phyloP scores from a whole-genome alignment of 2,329 filamentous ascomycete species.

The Talaromyces sp. region DNA sequence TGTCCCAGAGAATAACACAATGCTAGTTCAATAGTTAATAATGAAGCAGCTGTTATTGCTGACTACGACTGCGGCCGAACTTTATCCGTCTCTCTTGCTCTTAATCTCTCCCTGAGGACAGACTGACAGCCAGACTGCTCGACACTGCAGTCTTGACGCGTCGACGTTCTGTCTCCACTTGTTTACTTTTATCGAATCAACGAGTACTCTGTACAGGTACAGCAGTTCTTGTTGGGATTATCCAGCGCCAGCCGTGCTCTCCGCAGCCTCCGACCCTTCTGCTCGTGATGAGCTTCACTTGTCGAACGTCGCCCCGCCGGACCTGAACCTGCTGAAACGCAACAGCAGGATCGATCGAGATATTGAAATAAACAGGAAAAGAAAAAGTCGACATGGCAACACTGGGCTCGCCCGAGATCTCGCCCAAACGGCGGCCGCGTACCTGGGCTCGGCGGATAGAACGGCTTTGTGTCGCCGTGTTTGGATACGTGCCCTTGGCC shows the following conservation, averaged over 20 bases:
- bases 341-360: background rate
- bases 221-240: too few species aligned
- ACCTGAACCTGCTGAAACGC: background rate
- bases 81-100: background rate
- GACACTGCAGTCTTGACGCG: too few species aligned
- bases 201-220: too few species aligned
- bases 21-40: too few species aligned
- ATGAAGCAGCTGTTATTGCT: background rate
- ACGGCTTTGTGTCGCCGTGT: conserved; percentile 72
- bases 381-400: conserved; percentile 27
- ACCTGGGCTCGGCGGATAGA: conserved; percentile 54
- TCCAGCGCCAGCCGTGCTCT: too few species aligned
- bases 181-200: too few species aligned
- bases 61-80: background rate
- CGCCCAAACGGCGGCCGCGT: conserved; percentile 36
- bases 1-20: too few species aligned
- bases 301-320: background rate
- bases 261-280: background rate
- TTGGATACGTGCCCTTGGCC: conserved; percentile 77
- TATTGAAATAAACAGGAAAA: background rate
- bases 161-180: too few species aligned
- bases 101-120: too few species aligned
- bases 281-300: background rate
- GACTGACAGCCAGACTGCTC: too few species aligned
- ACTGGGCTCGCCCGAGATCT: conserved; percentile 34